A percentile compares a stretch with the other conserved stretches of the same genome.
These are phyloP conservation scores for Plenodomus biglobosus DNA, from an alignment of 2,329 filamentous ascomycete species.

Conservation along the genomic window DNA sequence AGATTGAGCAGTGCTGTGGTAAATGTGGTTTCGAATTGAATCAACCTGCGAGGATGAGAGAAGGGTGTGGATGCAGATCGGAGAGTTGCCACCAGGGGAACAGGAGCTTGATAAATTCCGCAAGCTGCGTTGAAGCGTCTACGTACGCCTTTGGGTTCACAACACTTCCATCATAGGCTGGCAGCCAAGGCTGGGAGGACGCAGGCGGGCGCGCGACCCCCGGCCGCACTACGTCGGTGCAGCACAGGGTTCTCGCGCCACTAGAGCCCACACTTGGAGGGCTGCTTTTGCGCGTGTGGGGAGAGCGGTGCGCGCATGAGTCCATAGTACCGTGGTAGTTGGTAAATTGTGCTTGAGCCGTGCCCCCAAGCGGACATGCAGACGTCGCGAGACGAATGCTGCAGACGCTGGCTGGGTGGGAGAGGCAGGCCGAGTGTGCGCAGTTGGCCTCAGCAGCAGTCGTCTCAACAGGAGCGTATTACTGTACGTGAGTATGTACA, in stretches of 20 bases:
- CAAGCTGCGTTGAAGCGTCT: slow-evolving; percentile 21
- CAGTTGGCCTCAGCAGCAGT: no score
- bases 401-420: no score
- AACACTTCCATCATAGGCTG: slow-evolving; percentile 44
- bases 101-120: slow-evolving; percentile 39
- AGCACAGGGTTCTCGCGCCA: slow-evolving; percentile 24
- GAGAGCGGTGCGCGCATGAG: slow-evolving; percentile 11
- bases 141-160: slow-evolving; percentile 36
- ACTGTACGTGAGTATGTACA: no score
- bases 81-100: slow-evolving; percentile 35
- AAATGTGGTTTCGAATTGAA: slow-evolving; percentile 34
- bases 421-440: no score
- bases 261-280: slow-evolving; percentile 27
- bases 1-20: slow-evolving; percentile 34
- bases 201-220: slow-evolving; percentile 34
- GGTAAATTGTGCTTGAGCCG: slow-evolving; percentile 8
- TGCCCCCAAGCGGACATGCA: background rate
- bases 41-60: slow-evolving; percentile 30
- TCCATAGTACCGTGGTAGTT: no score
- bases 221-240: slow-evolving; percentile 31
- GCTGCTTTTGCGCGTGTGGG: slow-evolving; percentile 37
- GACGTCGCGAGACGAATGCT: no score
- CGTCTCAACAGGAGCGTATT: no score
- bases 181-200: slow-evolving; percentile 36
- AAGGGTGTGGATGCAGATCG: slow-evolving; percentile 36